Base-by-base conservation (phyloP, 2,329 filamentous ascomycete species). In the Botrytis fragariae region DNA sequence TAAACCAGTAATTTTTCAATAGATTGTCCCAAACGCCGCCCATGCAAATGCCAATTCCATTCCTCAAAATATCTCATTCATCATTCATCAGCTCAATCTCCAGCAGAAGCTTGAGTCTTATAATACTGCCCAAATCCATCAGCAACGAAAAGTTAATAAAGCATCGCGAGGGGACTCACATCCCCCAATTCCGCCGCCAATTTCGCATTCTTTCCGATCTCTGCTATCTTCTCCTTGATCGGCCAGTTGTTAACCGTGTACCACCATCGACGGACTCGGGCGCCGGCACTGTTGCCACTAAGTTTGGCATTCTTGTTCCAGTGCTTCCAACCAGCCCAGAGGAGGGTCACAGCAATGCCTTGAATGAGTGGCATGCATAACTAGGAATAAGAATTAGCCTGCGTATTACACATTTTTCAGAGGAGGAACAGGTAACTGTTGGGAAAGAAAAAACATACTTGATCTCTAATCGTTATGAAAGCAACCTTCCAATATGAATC, bases 201-300 rank as follows among this genome's bases (percentile, higher is more conserved):
- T 72, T 81, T 80, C n/a, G 73, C 70, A 74, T 79, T 75, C 37
- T 72, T 76, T 57, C 74, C 74, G 63, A 77, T 70, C n/a, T 74
- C 71, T 61, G 69, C 76, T 44, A 77, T 62, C 25, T 44, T 72
- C 44, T 77, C 77, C 20, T 92, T 91, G 7, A 95, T 83, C 67
- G 87, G 86, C 96, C 96, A 98, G 79, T 97, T 94, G 81, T 98
- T 98, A 29, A 97, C 93, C 35, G 88, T 89, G 85, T 94, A 98
- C 95, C 96, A 99, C 96, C 95, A 98, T 77, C 94, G 87, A 78
- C 96, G 87, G 67, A 96, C 84, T 77, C 88, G 89, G 10, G 93
- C 93, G 35, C 96, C 96, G 25, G 93, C 84, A 39, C 90, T 91
- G 78, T 89, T 90, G 14, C 96, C 96, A 75, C 90, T 90, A 77